These are phyloP conservation scores for Phytomonas sp. DNA, from an alignment of 208 protist genomes.

Conservation along the genomic window DNA sequence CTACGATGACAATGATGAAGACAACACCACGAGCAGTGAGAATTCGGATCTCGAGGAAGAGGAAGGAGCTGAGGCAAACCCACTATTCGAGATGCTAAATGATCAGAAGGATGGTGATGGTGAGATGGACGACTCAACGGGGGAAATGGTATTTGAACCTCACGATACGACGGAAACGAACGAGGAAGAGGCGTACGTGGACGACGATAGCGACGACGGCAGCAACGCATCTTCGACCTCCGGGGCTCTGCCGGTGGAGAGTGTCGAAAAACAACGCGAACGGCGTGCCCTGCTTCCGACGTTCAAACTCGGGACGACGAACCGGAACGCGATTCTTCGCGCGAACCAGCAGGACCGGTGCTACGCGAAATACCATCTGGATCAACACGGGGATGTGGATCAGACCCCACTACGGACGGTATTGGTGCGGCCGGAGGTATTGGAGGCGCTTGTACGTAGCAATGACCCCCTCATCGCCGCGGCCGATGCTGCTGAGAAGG, in stretches of 20 bases:
- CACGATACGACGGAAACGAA: constrained; percentile 21
- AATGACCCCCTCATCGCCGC: not conserved
- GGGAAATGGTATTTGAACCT: constrained; percentile 18
- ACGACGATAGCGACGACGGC: constrained; percentile 15
- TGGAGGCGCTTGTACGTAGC: constrained; percentile 16
- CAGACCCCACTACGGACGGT: constrained; percentile 31
- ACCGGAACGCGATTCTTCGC: not conserved
- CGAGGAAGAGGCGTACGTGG: constrained; percentile 18
- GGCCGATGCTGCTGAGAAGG: not conserved
- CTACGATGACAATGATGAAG: constrained; percentile 29
- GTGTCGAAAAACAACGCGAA: not conserved
- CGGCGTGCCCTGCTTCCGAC: constrained; percentile 11
- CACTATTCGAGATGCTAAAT: constrained; percentile 13
- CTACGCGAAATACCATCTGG: constrained; percentile 46
- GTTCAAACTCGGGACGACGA: constrained; percentile 8
- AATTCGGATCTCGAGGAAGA: constrained; percentile 20
- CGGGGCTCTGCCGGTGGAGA: not conserved
- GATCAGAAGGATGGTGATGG: constrained; percentile 16
- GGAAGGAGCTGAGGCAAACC: constrained; percentile 26
- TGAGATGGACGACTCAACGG: constrained; percentile 13
- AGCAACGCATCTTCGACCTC: not conserved
- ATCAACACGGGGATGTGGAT: constrained; percentile 43
- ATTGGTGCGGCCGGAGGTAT: constrained; percentile 17
- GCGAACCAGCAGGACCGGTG: not conserved
- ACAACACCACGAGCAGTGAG: constrained; percentile 17